Percentiles rank a stretch among this genome's conserved stretches.
Evolutionary conservation across 345 rosid genomes (phyloP).

Genomic region (Garcia nutans): DNA sequence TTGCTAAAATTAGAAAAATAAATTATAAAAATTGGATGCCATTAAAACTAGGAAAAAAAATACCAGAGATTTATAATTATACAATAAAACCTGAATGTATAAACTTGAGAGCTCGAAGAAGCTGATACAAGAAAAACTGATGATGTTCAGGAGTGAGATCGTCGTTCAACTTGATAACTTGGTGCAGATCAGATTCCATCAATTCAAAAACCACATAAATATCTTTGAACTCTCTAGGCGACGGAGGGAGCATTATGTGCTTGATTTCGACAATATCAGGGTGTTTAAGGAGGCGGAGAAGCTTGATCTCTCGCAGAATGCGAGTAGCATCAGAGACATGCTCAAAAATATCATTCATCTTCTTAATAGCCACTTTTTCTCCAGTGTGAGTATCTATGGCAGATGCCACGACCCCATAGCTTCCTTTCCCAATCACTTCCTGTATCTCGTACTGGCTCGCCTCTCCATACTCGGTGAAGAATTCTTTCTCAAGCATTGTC

Average conservation of each 20-base stretch:
- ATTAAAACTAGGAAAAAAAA: slow-evolving; percentile 17
- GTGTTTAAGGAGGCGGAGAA: slow-evolving; percentile 76
- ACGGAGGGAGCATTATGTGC: slow-evolving; percentile 97
- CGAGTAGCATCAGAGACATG: slow-evolving; percentile 93
- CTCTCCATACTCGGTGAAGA: slow-evolving; percentile 95
- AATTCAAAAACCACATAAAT: slow-evolving; percentile 90
- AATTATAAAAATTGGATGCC: background rate
- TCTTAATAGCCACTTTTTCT: slow-evolving; percentile 92
- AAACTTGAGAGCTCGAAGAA: slow-evolving; percentile 90
- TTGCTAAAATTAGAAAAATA: background rate
- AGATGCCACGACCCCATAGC: slow-evolving; percentile 96
- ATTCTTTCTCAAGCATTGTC: slow-evolving; percentile 82
- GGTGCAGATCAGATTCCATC: slow-evolving; percentile 99
- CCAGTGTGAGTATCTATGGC: slow-evolving; percentile 91
- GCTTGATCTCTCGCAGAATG: slow-evolving; percentile 93
- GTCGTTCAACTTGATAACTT: slow-evolving; percentile 79
- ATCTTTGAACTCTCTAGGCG: slow-evolving; percentile 88
- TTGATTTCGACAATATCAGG: slow-evolving; percentile 89
- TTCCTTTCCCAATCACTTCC: slow-evolving; percentile 95
- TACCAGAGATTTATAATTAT: background rate
- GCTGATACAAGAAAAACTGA: slow-evolving; percentile 97
- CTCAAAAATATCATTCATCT: slow-evolving; percentile 88
- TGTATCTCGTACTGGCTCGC: slow-evolving; percentile 91
- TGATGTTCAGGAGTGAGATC: slow-evolving; percentile 92
- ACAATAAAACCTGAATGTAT: slow-evolving; percentile 71